Base-by-base conservation (phyloP, 306 rosid genomes). In the Vachellia collinsii region DNA sequence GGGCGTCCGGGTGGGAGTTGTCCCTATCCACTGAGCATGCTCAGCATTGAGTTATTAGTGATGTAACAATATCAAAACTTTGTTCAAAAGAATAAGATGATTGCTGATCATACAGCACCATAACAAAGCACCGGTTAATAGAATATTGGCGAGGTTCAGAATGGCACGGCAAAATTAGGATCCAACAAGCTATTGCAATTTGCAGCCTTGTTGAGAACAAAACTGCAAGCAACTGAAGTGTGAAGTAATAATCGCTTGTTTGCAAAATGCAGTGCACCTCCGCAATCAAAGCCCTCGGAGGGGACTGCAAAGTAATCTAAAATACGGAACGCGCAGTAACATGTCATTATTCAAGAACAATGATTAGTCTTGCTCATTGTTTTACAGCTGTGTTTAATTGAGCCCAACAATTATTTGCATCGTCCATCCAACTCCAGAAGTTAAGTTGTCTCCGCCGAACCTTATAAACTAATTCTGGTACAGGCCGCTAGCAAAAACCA, bases 1-100 rank as follows among this genome's bases (percentile, higher is more conserved):
- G 34, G 54, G n/a, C n/a, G n/a, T n/a, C n/a, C n/a, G n/a, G 54
- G 16, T 1, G 6, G 13, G 13, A 1, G 2, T 4, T 4, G 23
- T 46, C 36, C 77, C 70, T 51, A 36, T 20, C 23, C 41, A 59
- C 71, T 11, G 25, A 12, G 53, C 53, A 37, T 72, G 54, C 25
- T 54, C 11, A 38, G 48, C 17, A 38, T 8, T 20, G 20, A 0
- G 63, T 56, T 22, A 72, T 14, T 16, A 16, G 19, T 61, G 3
- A 11, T 23, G 38, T 61, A 25, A 23, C 25, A 25, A 23, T 19
- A 43, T 43, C 20, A 50, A 7, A 25, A 56, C 5, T 43, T 46
- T 46, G 42, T 71, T 22, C 50, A 23, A 46, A 70, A 72, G 38
- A 66, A 62, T 42, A 71, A 39, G 61, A 79, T 13, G 48, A 70